phyloP scores from a whole-genome alignment of 768 basidiomycete species.

The Tulasnella sp. region DNA sequence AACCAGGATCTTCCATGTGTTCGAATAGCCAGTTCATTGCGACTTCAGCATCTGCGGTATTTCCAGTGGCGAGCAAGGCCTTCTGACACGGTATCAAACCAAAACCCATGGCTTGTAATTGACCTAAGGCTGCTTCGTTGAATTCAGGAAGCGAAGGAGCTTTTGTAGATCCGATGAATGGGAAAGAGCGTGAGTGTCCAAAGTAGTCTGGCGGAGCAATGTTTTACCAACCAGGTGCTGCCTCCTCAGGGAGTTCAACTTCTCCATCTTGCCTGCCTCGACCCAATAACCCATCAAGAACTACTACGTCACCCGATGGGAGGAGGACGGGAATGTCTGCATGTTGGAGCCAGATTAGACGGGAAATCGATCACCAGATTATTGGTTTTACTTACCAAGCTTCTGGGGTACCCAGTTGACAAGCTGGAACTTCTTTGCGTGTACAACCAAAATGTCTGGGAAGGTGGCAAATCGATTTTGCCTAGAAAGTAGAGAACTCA shows the following conservation, averaged over 20 bases:
- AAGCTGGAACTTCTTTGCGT: conserved; percentile 87
- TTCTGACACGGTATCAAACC: conserved; percentile 74
- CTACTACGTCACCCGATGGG: conserved; percentile 43
- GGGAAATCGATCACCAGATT: background rate
- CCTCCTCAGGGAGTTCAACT: conserved; percentile 48
- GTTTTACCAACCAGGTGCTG: conserved; percentile 22
- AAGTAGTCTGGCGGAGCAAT: background rate
- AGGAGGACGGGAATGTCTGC: conserved; percentile 76
- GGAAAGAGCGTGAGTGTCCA: background rate
- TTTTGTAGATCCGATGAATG: conserved; percentile 16
- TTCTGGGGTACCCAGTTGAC: conserved; percentile 96
- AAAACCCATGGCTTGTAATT: conserved; percentile 87
- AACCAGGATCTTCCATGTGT: conserved; percentile 91
- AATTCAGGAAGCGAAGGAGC: conserved; percentile 45
- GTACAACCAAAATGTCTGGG: conserved; percentile 77
- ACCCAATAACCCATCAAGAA: conserved; percentile 54
- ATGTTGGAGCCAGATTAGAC: background rate
- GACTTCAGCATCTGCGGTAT: conserved; percentile 50
- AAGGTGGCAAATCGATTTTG: conserved; percentile 69
- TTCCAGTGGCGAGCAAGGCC: conserved; percentile 77
- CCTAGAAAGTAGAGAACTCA: conserved; percentile 29
- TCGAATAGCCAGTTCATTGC: conserved; percentile 95
- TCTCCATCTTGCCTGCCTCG: conserved; percentile 59
- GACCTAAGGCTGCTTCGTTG: conserved; percentile 56
- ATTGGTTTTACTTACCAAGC: conserved; percentile 44